Percentiles rank a stretch among this genome's conserved stretches.
Evolutionary conservation across 2,329 filamentous ascomycete species (phyloP).

Genomic region (Uncinocarpus reesii): DNA sequence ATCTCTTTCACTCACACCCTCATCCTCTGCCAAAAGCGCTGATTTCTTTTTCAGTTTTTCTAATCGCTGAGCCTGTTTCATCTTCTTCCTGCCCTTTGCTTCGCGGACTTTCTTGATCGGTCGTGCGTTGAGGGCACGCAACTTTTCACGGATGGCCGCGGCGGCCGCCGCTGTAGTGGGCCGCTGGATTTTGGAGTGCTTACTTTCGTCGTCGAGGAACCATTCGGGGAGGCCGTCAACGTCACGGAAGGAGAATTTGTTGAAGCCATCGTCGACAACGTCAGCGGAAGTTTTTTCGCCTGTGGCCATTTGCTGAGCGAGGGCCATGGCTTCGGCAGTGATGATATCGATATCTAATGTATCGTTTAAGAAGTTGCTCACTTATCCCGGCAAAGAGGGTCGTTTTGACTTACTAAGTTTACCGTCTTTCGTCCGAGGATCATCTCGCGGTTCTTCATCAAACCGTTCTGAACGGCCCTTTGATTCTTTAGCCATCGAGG

Average conservation of each 20-base stretch:
- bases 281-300: conserved; percentile 72
- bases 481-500: not conserved
- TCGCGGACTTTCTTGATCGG: conserved; percentile 99
- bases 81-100: conserved; percentile 92
- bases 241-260: conserved; percentile 84
- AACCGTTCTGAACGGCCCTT: conserved; percentile 24
- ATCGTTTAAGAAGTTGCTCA: not conserved
- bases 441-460: conserved; percentile 22
- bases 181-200: conserved; percentile 71
- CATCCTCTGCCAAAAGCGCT: conserved; percentile 77
- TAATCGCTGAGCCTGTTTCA: conserved; percentile 78
- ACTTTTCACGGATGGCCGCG: conserved; percentile 85
- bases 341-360: conserved; percentile 85
- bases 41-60: conserved; percentile 97
- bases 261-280: conserved; percentile 82
- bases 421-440: conserved; percentile 35
- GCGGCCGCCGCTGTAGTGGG: conserved; percentile 90
- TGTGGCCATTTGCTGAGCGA: conserved; percentile 82
- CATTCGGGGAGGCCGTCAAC: conserved; percentile 87
- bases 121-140: conserved; percentile 81
- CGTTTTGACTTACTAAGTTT: conserved; percentile 35
- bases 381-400: conserved; percentile 15
- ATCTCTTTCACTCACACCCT: conserved; percentile 89
- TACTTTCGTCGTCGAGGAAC: conserved; percentile 88
- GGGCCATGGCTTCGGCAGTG: conserved; percentile 97